A percentile compares a stretch with the other conserved stretches of the same genome.
Conservation (phyloP, 768 basidiomycete species). For the Tulasnella sp. region DNA sequence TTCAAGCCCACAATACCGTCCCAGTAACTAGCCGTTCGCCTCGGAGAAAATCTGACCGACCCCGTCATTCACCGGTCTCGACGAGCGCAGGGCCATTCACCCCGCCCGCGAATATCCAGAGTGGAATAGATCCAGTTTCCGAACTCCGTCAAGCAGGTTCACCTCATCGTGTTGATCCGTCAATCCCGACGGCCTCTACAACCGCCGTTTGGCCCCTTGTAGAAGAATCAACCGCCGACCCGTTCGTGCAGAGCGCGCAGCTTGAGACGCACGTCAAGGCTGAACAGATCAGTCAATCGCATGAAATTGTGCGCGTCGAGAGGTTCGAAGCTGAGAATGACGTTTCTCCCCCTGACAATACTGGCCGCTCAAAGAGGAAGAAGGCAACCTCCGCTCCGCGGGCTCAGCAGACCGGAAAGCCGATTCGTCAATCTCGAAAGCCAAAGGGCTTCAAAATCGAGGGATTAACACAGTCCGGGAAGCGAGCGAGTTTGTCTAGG, state of each 20-base stretch:
- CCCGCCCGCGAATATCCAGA: neutral
- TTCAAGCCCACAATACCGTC: neutral
- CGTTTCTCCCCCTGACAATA: neutral
- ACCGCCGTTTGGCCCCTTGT: neutral
- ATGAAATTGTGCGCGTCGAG: neutral
- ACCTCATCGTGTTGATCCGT: neutral
- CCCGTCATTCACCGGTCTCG: neutral
- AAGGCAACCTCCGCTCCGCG: neutral
- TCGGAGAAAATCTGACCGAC: neutral
- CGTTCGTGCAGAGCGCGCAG: neutral
- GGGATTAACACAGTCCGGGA: neutral
- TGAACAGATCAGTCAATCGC: neutral
- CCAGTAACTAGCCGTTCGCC: neutral
- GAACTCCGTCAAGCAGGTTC: neutral
- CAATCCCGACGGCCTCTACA: neutral
- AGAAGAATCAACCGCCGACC: neutral
- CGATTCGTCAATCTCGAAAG: neutral
- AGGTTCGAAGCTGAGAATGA: neutral
- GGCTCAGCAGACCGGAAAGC: neutral
- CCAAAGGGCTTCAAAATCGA: neutral
- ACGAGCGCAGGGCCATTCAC: neutral
- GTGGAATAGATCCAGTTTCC: neutral
- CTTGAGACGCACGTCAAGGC: too few relatives aligned
- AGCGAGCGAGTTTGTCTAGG: neutral
- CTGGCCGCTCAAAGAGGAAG: neutral